Conservation (phyloP, 2,329 filamentous ascomycete genomes). For the Claviceps sorghi region DNA sequence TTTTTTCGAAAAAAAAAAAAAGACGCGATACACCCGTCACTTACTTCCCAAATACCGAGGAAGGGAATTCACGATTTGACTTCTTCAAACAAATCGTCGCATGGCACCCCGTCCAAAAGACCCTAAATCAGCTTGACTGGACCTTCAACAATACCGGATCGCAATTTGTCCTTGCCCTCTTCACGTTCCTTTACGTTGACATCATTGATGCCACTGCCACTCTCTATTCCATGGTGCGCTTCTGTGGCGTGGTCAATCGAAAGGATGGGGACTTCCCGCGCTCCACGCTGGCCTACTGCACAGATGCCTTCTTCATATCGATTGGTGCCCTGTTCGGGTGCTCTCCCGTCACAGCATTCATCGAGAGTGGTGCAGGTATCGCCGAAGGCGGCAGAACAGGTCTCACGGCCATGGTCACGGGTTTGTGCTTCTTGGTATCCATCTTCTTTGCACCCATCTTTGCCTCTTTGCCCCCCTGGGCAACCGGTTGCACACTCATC, state of each 20-base stretch:
- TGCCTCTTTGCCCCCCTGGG: constrained; percentile 64
- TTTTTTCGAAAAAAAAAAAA: neutral
- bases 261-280: constrained; percentile 71
- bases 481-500: constrained; percentile 59
- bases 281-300: constrained; percentile 64
- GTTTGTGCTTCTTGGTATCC: constrained; percentile 54
- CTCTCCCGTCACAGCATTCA: constrained; percentile 59
- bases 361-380: constrained; percentile 63
- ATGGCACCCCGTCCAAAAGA: constrained; percentile 54
- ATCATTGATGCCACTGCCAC: constrained; percentile 68
- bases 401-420: constrained; percentile 54
- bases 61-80: constrained; percentile 50
- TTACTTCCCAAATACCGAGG: constrained; percentile 52
- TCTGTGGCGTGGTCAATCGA: constrained; percentile 49
- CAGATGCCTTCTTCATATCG: constrained; percentile 56
- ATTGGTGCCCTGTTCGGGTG: constrained; percentile 55
- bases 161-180: constrained; percentile 55
- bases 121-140: constrained; percentile 53
- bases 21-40: constrained; percentile 54
- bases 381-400: constrained; percentile 62
- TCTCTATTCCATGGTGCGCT: constrained; percentile 68
- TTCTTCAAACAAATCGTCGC: constrained; percentile 61
- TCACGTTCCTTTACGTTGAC: constrained; percentile 68
- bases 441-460: constrained; percentile 67
- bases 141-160: constrained; percentile 37